Conservation (phyloP, 768 basidiomycete species). For the Amanita rubescens region DNA sequence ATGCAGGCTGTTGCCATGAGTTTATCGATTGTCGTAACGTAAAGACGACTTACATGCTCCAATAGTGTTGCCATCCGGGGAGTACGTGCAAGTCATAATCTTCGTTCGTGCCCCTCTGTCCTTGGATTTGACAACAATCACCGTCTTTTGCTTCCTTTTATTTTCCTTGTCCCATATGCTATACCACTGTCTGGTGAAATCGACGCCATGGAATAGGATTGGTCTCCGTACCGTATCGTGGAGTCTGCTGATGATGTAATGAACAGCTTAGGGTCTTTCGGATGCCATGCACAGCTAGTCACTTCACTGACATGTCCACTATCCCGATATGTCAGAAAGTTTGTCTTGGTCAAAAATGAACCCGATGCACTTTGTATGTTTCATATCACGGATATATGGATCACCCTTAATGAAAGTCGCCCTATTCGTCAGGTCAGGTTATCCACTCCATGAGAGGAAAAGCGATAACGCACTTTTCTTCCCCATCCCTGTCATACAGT, state of each 20-base stretch:
- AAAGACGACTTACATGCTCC: constrained; percentile 59
- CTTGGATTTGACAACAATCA: constrained; percentile 95
- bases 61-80: constrained; percentile 82
- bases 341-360: neutral
- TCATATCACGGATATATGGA: constrained; percentile 98
- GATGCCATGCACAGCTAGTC: constrained; percentile 89
- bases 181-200: constrained; percentile 3
- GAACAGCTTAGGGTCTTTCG: constrained; percentile 74
- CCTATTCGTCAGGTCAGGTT: constrained; percentile 50
- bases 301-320: constrained; percentile 95
- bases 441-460: constrained; percentile 18
- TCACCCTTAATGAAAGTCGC: constrained; percentile 89
- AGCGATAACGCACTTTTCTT: constrained; percentile 67
- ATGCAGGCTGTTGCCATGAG: constrained; percentile 54
- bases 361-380: constrained; percentile 82
- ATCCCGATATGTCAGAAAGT: constrained; percentile 3
- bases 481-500: constrained; percentile 87
- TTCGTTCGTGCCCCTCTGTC: constrained; percentile 92
- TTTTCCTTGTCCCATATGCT: constrained; percentile 96
- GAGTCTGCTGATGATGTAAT: constrained; percentile 95
- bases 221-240: constrained; percentile 66
- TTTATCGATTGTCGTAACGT: constrained; percentile 4
- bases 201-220: neutral
- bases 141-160: constrained; percentile 88
- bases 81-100: constrained; percentile 82